Base-by-base conservation (phyloP, 371 early-diverging fungal genomes). In the Circinella minor region DNA sequence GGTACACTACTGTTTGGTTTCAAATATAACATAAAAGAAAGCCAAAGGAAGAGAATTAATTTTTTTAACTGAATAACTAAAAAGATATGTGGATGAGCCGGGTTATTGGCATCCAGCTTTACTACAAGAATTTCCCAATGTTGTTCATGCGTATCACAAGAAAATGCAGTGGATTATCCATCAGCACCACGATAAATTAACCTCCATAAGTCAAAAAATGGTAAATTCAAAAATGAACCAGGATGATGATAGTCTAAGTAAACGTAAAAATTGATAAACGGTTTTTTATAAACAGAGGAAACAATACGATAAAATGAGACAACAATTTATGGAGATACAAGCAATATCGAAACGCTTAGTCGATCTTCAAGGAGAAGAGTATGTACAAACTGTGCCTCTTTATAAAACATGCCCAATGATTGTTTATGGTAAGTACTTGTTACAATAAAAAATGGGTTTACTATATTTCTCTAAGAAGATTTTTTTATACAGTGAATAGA, bases 31-130 rank as follows among this genome's bases (percentile, higher is more conserved):
- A 27, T 27, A 27, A 27, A 27, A 27, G 27, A 27, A 27, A 27
- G 27, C 27, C 27, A 27, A 27, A 27, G 27, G 1, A 27, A 27
- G 27, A 27, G 27, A 2, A 27, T 27, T 27, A 27, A 27, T 27
- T 27, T 27, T 27, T 27, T 11, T 11, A 43, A 43, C 43, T 43
- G 43, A 43, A 43, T 43, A 43, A 43, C 11, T 9, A 14, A 51
- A 47, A 59, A 83, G 84, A 75, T 84, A 84, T 55, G 77, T 75
- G 1, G 84, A 84, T 48, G 79, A 84, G 38, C 34, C 70, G 14
- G 75, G 77, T 4, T 84, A 84, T 66, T 84, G 84, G 84, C 84
- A 84, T 68, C 84, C 84, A 6, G 66, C 65, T 47, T 48, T 84
- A 17, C 57, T 63, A 0, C 54, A 73, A 38, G 69, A 71, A 46